Evolutionary conservation across 306 rosid species (phyloP).

Genomic region (Alnus rubra): DNA sequence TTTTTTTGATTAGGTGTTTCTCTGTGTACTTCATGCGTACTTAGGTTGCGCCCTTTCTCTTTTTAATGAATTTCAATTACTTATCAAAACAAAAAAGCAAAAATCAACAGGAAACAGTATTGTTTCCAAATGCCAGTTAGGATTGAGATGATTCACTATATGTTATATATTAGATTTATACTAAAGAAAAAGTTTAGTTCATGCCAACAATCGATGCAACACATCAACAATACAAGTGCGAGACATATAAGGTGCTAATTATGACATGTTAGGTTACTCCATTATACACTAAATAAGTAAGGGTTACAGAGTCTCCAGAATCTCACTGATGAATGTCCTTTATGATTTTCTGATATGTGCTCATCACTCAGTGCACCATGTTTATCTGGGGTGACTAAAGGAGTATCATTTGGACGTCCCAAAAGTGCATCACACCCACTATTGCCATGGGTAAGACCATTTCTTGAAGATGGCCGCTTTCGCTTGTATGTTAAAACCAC

Average conservation of each 20-base stretch:
- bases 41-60: too few relatives aligned
- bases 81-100: neutral
- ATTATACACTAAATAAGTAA: neutral
- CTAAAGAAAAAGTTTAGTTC: constrained; percentile 5
- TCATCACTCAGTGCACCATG: constrained; percentile 27
- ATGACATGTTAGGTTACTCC: neutral
- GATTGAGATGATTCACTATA: constrained; percentile 1
- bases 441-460: constrained; percentile 31
- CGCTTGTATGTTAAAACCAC: constrained; percentile 65
- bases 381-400: constrained; percentile 23
- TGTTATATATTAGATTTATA: neutral
- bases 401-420: constrained; percentile 24
- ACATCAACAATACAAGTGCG: neutral
- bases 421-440: constrained; percentile 23
- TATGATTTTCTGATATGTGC: constrained; percentile 33
- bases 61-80: too few relatives aligned
- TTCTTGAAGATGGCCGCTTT: constrained; percentile 40
- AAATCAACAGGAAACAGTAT: neutral
- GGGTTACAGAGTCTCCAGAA: constrained; percentile 12
- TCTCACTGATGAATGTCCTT: constrained; percentile 42
- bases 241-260: neutral
- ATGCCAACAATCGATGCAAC: constrained; percentile 12
- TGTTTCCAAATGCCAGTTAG: constrained; percentile 4
- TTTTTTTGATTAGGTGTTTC: too few relatives aligned
- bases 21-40: too few relatives aligned